A percentile compares a stretch with the other conserved stretches of the same genome.
Evolutionary conservation across 2,329 filamentous ascomycete species (phyloP).

Genomic region (Fusarium sp.): DNA sequence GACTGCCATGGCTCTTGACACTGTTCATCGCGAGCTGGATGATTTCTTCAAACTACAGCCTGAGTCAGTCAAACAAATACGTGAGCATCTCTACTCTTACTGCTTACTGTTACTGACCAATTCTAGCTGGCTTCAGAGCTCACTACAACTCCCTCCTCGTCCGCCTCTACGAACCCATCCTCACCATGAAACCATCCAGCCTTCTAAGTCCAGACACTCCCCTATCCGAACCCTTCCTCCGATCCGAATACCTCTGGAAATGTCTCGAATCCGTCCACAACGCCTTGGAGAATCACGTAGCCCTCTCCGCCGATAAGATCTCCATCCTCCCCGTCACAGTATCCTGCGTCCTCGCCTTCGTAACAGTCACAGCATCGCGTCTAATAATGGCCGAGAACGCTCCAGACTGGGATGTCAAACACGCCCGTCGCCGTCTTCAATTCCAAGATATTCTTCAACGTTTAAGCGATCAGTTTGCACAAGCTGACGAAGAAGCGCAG

Average conservation of each 20-base stretch:
- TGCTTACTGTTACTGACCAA: rapidly evolving
- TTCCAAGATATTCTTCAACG: slow-evolving; percentile 44
- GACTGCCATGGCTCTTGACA: slow-evolving; percentile 49
- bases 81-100: slow-evolving; percentile 5
- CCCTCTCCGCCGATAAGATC: slow-evolving; percentile 42
- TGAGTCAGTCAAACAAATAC: slow-evolving; percentile 30
- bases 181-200: slow-evolving; percentile 43
- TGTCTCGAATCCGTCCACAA: slow-evolving; percentile 47
- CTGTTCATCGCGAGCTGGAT: slow-evolving; percentile 49
- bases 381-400: slow-evolving; percentile 50
- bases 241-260: slow-evolving; percentile 52
- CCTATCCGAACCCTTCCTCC: slow-evolving; percentile 39
- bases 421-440: slow-evolving; percentile 50
- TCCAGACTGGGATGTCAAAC: slow-evolving; percentile 50
- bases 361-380: slow-evolving; percentile 49
- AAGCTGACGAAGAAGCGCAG: slow-evolving; percentile 44
- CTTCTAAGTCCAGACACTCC: slow-evolving; percentile 23
- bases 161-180: slow-evolving; percentile 53
- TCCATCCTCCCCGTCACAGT: slow-evolving; percentile 47
- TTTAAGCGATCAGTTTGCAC: slow-evolving; percentile 47
- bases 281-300: slow-evolving; percentile 43
- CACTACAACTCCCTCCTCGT: slow-evolving; percentile 49
- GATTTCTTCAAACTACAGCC: slow-evolving; percentile 37
- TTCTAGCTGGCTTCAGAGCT: slow-evolving; percentile 48
- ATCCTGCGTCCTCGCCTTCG: slow-evolving; percentile 48